Percentiles rank a stretch among this genome's conserved stretches.
Evolutionary conservation across 495 filamentous ascomycete species (phyloP).

Genomic region (Immersiella caudata): DNA sequence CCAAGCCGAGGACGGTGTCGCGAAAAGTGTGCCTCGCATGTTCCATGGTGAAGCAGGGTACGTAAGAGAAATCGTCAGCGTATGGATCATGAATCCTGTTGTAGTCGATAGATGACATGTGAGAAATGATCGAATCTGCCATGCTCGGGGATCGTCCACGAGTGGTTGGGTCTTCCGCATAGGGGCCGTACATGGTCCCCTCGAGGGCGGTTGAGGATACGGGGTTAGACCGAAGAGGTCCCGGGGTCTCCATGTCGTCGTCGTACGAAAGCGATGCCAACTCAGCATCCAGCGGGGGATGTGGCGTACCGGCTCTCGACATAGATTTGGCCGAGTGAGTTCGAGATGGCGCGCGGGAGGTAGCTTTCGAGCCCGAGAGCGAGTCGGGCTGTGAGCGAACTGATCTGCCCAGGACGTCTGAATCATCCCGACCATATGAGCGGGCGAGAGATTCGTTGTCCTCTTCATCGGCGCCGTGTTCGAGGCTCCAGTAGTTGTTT

Average conservation of each 20-base stretch:
- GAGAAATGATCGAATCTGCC: slow-evolving; percentile 63
- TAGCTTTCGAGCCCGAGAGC: slow-evolving; percentile 40
- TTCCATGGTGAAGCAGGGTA: slow-evolving; percentile 85
- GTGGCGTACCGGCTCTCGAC: slow-evolving; percentile 47
- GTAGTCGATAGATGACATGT: slow-evolving; percentile 60
- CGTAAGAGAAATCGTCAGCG: slow-evolving; percentile 84
- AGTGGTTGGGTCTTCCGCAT: slow-evolving; percentile 56
- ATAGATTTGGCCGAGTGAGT: slow-evolving; percentile 48
- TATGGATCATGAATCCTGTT: slow-evolving; percentile 59
- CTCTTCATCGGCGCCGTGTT: slow-evolving; percentile 71
- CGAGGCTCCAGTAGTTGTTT: slow-evolving; percentile 74
- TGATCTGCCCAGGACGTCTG: slow-evolving; percentile 21
- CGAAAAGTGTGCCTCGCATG: slow-evolving; percentile 86
- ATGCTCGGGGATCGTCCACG: slow-evolving; percentile 63
- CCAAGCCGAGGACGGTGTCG: slow-evolving; percentile 89
- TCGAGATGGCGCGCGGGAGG: slow-evolving; percentile 50
- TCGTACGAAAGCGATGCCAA: slow-evolving; percentile 38
- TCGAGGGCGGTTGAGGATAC: slow-evolving; percentile 64
- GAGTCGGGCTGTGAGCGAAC: slow-evolving; percentile 32
- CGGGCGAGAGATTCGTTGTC: slow-evolving; percentile 44
- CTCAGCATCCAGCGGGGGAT: slow-evolving; percentile 47
- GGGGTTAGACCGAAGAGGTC: slow-evolving; percentile 48
- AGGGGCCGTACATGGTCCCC: slow-evolving; percentile 74
- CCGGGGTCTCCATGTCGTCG: slow-evolving; percentile 51
- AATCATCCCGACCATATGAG: slow-evolving; percentile 39